Base-by-base conservation (phyloP, 371 early-diverging fungal species). In the Apophysomyces elegans region DNA sequence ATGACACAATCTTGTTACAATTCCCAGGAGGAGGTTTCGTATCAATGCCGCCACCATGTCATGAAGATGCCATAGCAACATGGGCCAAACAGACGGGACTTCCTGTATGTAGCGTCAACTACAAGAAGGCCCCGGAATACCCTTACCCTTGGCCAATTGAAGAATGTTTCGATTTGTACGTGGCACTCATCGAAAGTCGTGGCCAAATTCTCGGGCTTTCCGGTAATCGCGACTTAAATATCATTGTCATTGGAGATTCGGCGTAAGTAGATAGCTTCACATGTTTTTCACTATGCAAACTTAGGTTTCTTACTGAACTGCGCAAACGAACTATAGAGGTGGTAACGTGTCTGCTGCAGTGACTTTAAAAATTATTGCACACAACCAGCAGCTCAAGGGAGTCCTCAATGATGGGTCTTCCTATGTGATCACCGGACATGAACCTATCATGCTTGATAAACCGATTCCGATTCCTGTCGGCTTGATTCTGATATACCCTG, bases 91-190 rank as follows among this genome's bases (percentile, higher is more conserved):
- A 81, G 57, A 91, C 90, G 0, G 77, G 79, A 1, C 70, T 88
- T 1, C 87, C 91, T 2, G 86, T 98, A 1, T 73, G 95, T 35
- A 87, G 91, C 62, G 85, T 98, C 63, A 91, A 98, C 67, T 97
- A 97, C 67, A 93, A 89, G 59, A 98, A 98, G 78, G 95, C 97
- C 2, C 99, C 99, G 16, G 96, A 97, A 77, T 88, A 87, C 64
- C 96, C 99, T 18, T 98, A 93, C 72, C 98, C 99, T 0, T 93
- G 89, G 71, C 95, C 94, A 1, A 76, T 96, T 16, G 90, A 96
- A 58, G 96, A 98, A 73, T 95, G 95, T 72, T 96, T 93, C 75
- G 97, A 95, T 66, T 85, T 94, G 18, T 98, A 97, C 77, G 73
- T 86, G 7, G 60, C 71, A 14, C 77, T 95, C 13, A 74, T 85